phyloP scores from a whole-genome alignment of 2,329 filamentous ascomycete species.

The Thielaviopsis populi region DNA sequence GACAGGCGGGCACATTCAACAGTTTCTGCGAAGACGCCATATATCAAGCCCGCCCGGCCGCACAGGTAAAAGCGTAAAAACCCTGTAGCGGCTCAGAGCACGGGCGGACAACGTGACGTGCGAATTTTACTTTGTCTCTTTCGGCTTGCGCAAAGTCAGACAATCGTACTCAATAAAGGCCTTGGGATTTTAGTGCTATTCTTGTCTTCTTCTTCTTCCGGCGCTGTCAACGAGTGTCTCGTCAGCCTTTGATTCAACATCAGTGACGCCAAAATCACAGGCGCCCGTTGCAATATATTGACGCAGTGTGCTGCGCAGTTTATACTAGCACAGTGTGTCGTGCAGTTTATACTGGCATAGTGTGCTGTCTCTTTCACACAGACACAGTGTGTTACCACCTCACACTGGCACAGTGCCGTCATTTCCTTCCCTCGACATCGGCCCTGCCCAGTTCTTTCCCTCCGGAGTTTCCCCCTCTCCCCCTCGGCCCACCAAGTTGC shows the following conservation, averaged over 20 bases:
- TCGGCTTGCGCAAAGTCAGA: background rate
- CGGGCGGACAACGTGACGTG: background rate
- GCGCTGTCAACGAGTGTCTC: background rate
- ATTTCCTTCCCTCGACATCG: background rate
- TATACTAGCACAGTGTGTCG: too few relatives aligned
- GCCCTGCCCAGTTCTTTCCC: background rate
- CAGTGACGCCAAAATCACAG: too few relatives aligned
- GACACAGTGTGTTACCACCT: too few relatives aligned
- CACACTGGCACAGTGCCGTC: background rate
- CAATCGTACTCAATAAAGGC: background rate
- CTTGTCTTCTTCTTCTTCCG: background rate
- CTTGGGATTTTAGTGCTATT: background rate
- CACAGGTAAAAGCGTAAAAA: background rate
- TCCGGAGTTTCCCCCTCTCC: background rate
- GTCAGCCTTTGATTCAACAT: background rate
- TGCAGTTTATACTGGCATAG: too few relatives aligned
- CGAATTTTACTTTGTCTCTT: background rate
- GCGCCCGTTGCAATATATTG: too few relatives aligned
- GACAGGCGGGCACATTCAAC: background rate
- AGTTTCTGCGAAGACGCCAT: background rate
- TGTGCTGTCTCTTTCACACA: too few relatives aligned
- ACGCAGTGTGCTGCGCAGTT: too few relatives aligned
- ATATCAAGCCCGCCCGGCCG: background rate
- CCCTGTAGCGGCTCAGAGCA: background rate
- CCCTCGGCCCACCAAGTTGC: background rate